Evolutionary conservation across 371 early-diverging fungal genomes (phyloP).

Genomic region (Coemansia sp.): DNA sequence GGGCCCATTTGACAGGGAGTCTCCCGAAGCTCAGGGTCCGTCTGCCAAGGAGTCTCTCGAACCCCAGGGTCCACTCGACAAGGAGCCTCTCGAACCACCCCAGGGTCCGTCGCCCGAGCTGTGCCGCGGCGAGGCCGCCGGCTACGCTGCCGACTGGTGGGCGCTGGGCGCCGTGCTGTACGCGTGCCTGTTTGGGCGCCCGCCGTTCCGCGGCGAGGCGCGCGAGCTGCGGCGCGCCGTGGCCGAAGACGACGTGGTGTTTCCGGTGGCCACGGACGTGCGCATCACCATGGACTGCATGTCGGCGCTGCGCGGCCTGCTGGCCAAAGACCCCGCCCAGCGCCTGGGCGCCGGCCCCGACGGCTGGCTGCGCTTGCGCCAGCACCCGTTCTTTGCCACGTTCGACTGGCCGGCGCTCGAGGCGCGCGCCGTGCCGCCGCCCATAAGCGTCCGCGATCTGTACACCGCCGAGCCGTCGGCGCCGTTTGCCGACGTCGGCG

Average conservation of each 20-base stretch:
- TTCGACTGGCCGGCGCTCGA: conserved; percentile 71
- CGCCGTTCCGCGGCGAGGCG: conserved; percentile 84
- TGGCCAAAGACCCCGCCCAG: conserved; percentile 66
- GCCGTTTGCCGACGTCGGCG: background rate
- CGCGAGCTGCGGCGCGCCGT: conserved; percentile 59
- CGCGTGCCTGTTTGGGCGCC: conserved; percentile 89
- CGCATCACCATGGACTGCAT: conserved; percentile 59
- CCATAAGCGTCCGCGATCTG: conserved; percentile 4
- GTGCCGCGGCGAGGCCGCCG: conserved; percentile 55
- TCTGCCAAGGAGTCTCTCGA: conserved; percentile 51
- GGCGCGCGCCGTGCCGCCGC: conserved; percentile 49
- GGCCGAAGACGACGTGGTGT: conserved; percentile 51
- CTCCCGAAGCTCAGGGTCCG: too few species aligned
- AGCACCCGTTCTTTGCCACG: conserved; percentile 85
- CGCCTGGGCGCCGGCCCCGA: conserved; percentile 67
- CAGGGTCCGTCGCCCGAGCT: background rate
- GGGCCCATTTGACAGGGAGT: background rate
- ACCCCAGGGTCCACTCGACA: too few species aligned
- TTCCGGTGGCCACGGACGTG: conserved; percentile 69
- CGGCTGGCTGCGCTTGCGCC: conserved; percentile 69
- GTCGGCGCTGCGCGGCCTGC: conserved; percentile 66
- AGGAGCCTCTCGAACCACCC: background rate
- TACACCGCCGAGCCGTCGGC: conserved; percentile 31
- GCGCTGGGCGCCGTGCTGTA: conserved; percentile 97
- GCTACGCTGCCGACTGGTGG: conserved; percentile 88